phyloP scores from a whole-genome alignment of 2,329 filamentous ascomycete species.

The Cryphonectria radicalis region DNA sequence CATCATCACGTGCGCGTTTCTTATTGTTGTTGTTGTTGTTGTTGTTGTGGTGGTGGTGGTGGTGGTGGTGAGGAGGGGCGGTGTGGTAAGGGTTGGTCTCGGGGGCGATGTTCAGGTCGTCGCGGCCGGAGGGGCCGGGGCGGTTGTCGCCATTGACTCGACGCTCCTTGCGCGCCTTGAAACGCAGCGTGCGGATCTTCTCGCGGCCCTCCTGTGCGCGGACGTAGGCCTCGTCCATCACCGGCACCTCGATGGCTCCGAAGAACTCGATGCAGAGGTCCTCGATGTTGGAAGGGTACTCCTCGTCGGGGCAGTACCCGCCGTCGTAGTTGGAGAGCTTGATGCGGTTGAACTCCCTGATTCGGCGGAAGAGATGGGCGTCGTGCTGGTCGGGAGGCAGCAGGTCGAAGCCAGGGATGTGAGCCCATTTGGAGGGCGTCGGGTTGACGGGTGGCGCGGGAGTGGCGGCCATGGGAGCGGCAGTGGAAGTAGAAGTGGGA shows the following conservation, averaged over 20 bases:
- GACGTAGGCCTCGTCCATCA: slow-evolving; percentile 9
- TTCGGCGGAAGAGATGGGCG: slow-evolving; percentile 1
- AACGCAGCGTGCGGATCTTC: slow-evolving; percentile 15
- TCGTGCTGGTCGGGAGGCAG: background rate
- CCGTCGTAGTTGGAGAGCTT: background rate
- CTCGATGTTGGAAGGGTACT: background rate
- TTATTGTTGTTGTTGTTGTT: background rate
- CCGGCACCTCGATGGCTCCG: background rate
- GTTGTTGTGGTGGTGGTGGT: no score
- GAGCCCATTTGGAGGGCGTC: background rate
- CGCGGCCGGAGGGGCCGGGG: background rate
- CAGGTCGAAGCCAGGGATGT: background rate
- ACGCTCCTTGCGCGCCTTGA: slow-evolving; percentile 1
- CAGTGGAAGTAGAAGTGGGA: background rate
- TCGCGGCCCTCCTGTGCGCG: slow-evolving; percentile 22
- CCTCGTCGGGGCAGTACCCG: background rate
- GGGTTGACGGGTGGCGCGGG: background rate
- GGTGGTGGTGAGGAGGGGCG: background rate
- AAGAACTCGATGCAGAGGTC: background rate
- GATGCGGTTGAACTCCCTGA: slow-evolving; percentile 1
- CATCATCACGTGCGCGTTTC: background rate
- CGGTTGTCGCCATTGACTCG: background rate
- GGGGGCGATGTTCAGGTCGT: background rate
- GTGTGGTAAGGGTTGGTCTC: background rate
- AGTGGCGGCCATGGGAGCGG: background rate